Percentiles rank a stretch among this genome's conserved stretches.
phyloP scores from a whole-genome alignment of 306 rosid species.

The Senna siamea region DNA sequence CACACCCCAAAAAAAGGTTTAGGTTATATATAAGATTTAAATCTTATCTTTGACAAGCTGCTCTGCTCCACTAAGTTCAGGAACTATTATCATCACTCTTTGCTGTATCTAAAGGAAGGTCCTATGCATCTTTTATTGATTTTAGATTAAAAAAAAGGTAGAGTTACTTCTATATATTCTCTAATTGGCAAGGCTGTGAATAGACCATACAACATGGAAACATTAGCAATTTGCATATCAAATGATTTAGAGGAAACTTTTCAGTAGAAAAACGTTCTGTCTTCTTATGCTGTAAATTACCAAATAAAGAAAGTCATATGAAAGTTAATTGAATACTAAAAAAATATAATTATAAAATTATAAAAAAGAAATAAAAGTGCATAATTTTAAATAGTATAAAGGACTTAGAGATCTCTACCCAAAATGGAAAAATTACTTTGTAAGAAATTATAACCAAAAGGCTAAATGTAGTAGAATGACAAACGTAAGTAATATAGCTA shows the following conservation, averaged over 20 bases:
- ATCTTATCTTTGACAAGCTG: slow-evolving; percentile 98
- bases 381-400: slow-evolving; percentile 1
- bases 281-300: slow-evolving; percentile 4
- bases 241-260: slow-evolving; percentile 8
- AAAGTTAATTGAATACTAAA: slow-evolving; percentile 1
- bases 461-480: slow-evolving; percentile 2
- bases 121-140: slow-evolving; percentile 95
- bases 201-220: slow-evolving; percentile 38
- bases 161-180: slow-evolving; percentile 95
- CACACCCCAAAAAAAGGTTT: slow-evolving; percentile 63
- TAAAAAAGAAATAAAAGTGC: not conserved
- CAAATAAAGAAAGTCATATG: not conserved
- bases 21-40: slow-evolving; percentile 24
- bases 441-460: slow-evolving; percentile 13
- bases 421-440: slow-evolving; percentile 18
- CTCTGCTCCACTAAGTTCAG: slow-evolving; percentile 92
- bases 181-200: slow-evolving; percentile 91
- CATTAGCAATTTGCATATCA: slow-evolving; percentile 30
- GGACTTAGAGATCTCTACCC: slow-evolving; percentile 9
- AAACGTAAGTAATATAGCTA: not conserved
- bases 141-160: slow-evolving; percentile 90
- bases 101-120: slow-evolving; percentile 67
- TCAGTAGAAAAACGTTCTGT: too few species aligned
- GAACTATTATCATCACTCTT: slow-evolving; percentile 59
- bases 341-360: not conserved